phyloP scores from a whole-genome alignment of 2,329 filamentous ascomycete genomes.

The Aspergillus japonicus region DNA sequence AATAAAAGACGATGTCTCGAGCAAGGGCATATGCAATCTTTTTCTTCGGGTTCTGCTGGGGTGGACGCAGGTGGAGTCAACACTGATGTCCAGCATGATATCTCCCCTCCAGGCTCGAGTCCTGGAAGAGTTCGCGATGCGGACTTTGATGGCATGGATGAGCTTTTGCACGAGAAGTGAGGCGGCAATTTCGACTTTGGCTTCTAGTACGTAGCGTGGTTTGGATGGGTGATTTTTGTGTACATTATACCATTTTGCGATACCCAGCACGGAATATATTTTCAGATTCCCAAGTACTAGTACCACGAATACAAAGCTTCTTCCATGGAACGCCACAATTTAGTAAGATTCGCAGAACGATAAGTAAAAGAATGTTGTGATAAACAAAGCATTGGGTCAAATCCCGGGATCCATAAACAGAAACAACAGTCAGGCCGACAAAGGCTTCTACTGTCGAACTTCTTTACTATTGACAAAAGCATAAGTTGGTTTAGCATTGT shows the following conservation, averaged over 20 bases:
- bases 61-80: not conserved
- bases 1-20: slow-evolving; percentile 32
- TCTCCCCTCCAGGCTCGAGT: not conserved
- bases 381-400: no score
- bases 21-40: not conserved
- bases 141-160: not conserved
- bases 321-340: no score
- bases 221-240: not conserved
- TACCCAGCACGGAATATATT: not conserved
- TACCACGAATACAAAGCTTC: not conserved
- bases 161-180: not conserved
- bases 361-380: no score
- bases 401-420: no score
- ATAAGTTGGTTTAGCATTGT: no score
- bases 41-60: not conserved
- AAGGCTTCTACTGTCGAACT: no score
- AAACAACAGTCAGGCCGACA: no score
- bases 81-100: not conserved
- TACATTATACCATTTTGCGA: not conserved
- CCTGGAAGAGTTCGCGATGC: not conserved
- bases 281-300: not conserved
- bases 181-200: not conserved
- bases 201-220: not conserved
- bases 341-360: no score
- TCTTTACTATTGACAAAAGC: no score